phyloP scores from a whole-genome alignment of 768 basidiomycete genomes.

The Astraeus odoratus region DNA sequence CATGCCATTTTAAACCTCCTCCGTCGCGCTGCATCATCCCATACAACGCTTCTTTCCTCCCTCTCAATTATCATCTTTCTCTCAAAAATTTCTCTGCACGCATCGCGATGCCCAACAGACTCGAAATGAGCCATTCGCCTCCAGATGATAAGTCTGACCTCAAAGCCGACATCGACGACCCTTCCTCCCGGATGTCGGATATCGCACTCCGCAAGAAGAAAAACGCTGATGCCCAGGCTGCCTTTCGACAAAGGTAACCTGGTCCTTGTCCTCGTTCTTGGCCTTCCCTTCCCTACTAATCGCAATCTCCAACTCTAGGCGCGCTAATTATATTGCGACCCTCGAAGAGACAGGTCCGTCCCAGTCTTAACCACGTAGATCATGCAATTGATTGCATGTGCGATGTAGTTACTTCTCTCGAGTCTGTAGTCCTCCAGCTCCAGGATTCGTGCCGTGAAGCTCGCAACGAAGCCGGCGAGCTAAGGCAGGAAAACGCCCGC shows the following conservation, averaged over 20 bases:
- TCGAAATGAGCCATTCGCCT: conserved; percentile 20
- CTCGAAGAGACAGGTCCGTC: conserved; percentile 70
- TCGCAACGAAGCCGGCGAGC: conserved; percentile 51
- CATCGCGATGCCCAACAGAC: conserved; percentile 24
- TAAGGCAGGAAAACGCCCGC: conserved; percentile 59
- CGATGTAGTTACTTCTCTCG: conserved; percentile 65
- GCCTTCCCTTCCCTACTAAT: conserved; percentile 14
- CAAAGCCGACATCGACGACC: conserved; percentile 32
- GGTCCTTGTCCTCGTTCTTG: not conserved
- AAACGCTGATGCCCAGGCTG: conserved; percentile 85
- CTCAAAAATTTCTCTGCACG: conserved; percentile 16
- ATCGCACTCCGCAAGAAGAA: conserved; percentile 78
- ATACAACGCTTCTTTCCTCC: conserved; percentile 13
- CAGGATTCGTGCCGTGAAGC: conserved; percentile 75
- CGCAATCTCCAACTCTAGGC: conserved; percentile 20
- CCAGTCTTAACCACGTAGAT: not conserved
- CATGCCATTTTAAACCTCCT: conserved; percentile 50
- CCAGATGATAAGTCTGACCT: conserved; percentile 32
- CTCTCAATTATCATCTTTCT: conserved; percentile 10
- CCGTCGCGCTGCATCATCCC: conserved; percentile 15
- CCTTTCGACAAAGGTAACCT: conserved; percentile 57
- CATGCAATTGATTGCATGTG: conserved; percentile 11
- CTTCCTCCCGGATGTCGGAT: conserved; percentile 46
- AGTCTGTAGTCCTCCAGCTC: conserved; percentile 76
- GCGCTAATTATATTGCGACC: conserved; percentile 83